Percentiles rank a stretch among this genome's conserved stretches.
Evolutionary conservation across 179 eudicot genomes (phyloP).

Genomic region (Spinacia oleracea): DNA sequence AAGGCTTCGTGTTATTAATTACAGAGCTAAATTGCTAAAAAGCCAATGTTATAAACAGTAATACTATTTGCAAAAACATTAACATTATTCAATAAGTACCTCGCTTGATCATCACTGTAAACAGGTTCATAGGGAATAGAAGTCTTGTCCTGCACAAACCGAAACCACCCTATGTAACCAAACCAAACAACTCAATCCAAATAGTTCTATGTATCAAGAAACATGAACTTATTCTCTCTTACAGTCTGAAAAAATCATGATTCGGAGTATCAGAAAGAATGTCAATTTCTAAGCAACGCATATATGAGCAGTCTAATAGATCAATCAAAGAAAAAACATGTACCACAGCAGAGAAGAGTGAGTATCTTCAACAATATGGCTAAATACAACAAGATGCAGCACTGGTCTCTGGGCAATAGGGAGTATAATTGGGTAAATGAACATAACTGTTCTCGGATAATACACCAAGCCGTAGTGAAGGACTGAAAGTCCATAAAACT

Average conservation of each 20-base stretch:
- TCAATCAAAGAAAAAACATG: background rate
- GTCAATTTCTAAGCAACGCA: background rate
- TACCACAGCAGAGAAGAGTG: background rate
- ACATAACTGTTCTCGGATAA: background rate
- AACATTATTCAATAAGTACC: conserved; percentile 39
- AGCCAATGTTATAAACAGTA: background rate
- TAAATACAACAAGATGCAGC: background rate
- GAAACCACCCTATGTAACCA: conserved; percentile 10
- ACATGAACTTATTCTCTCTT: background rate
- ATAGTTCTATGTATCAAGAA: conserved; percentile 7
- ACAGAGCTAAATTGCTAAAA: background rate
- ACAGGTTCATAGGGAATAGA: conserved; percentile 86
- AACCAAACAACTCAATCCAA: background rate
- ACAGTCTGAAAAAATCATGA: background rate
- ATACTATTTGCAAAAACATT: background rate
- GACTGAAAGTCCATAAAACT: background rate
- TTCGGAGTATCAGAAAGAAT: background rate
- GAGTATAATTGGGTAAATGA: background rate
- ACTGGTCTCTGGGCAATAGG: no score
- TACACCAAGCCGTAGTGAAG: background rate
- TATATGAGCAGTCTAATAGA: background rate
- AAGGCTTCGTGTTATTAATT: background rate
- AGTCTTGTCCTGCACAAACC: conserved; percentile 68
- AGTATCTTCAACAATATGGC: background rate
- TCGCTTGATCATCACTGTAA: conserved; percentile 86